Percentiles rank a stretch among this genome's conserved stretches.
Evolutionary conservation across 1,284 basidiomycete genomes (phyloP).

Genomic region (Puccinia brachypodii): DNA sequence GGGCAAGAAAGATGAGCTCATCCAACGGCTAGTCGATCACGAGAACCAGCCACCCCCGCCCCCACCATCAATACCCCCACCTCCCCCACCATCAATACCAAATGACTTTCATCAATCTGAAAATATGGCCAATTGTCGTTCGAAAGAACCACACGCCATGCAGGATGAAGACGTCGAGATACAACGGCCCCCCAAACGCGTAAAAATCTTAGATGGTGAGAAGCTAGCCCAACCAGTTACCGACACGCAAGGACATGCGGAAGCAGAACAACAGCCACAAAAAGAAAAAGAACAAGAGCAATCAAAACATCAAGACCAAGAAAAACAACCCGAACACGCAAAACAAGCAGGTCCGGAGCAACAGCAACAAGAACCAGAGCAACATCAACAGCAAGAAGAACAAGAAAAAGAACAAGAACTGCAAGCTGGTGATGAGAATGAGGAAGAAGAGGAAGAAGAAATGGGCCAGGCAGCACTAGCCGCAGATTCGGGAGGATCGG

Average conservation of each 20-base stretch:
- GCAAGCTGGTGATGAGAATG: background rate
- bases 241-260: background rate
- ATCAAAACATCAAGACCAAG: background rate
- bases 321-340: too few relatives aligned
- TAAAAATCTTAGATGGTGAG: background rate
- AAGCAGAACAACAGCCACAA: too few relatives aligned
- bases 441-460: slow-evolving; percentile 16
- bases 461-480: background rate
- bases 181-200: slow-evolving; percentile 4
- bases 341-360: background rate
- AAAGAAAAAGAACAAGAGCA: background rate
- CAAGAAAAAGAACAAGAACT: background rate
- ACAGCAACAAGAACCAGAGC: background rate
- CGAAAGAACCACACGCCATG: too few relatives aligned
- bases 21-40: slow-evolving; percentile 46
- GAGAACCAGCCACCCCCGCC: background rate
- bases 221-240: slow-evolving; percentile 4
- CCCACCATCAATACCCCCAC: background rate
- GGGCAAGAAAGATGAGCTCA: slow-evolving; percentile 52
- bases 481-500: background rate
- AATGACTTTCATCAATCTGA: too few relatives aligned
- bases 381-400: background rate
- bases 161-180: slow-evolving; percentile 16
- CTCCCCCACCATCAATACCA: background rate
- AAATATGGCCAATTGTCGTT: too few relatives aligned